phyloP scores from a whole-genome alignment of 305 asterid species.

The Solanum hybrid region DNA sequence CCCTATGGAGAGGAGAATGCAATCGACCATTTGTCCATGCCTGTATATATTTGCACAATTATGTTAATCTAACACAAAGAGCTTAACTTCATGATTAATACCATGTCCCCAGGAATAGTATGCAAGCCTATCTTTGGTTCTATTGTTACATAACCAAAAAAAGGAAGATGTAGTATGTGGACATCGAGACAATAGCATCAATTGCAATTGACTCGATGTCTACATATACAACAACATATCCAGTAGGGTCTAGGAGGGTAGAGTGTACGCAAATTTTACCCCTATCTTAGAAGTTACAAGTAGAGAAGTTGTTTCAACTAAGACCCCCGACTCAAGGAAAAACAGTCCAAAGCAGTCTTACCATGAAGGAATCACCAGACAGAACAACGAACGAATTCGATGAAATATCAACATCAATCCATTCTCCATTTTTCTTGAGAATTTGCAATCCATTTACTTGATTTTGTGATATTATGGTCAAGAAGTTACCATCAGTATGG shows the following conservation, averaged over 20 bases:
- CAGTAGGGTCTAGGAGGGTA: neutral
- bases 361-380: neutral
- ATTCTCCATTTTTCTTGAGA: neutral
- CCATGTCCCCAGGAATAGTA: neutral
- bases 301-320: neutral
- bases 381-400: neutral
- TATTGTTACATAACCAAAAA: neutral
- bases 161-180: neutral
- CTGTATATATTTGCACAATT: neutral
- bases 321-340: rapidly evolving
- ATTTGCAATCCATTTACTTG: slow-evolving; percentile 4
- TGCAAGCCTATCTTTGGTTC: neutral
- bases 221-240: neutral
- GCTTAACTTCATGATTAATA: neutral
- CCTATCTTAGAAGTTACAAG: too few species aligned
- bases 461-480: neutral
- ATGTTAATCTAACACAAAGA: neutral
- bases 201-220: neutral
- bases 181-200: neutral
- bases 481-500: neutral
- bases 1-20: slow-evolving; percentile 7
- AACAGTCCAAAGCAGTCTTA: neutral
- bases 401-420: neutral
- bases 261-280: neutral
- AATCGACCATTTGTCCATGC: slow-evolving; percentile 15